Evolutionary conservation across 2,329 filamentous ascomycete species (phyloP), one percentile per base, ranked within the genome.

Genomic region (Talaromyces albobiverticillius): DNA sequence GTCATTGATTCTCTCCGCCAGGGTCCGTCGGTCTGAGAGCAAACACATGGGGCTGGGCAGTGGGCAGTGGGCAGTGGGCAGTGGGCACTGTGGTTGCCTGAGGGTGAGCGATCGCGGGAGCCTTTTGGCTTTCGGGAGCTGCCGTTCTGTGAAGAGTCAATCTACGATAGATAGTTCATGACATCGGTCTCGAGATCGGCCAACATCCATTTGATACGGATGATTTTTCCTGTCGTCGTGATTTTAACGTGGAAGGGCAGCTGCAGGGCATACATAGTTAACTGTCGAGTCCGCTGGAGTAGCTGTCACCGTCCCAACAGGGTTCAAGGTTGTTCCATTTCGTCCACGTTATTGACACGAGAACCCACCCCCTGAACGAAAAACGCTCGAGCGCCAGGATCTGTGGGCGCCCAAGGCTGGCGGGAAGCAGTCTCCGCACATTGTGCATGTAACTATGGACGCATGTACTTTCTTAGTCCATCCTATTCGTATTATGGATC

Each of bases 311-410:
- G n/a, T 25, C 38, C 49, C 36, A 34, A 42, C 49, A 52, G 49
- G 41, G 41, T 16, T 38, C 36, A 38, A 38, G 36, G 36, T 38
- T 38, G 36, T 38, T 38, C 36, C 36, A 25, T 22, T 18, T 34
- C 31, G 41, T 38, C 49, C 49, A 52, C 49, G 41, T 52, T 52
- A 52, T 29, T 46, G 49, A 52, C 49, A 45, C 41, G 40, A 43
- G 20, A 32, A 43, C 10, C 48, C 36, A 42, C 47, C 10, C 20
- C 40, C 38, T 32, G 20, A n/a, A 26, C 32, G 14, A 10, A 20
- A 51, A 38, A 52, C 32, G 49, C 49, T 51, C 49, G 49, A 51
- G 49, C 49, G 40, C 20, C 40, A 34, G 38, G 48, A 51, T 42
- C 36, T 18, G 47, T 42, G 26, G 26, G 26, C 26, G 34, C 11